phyloP scores from a whole-genome alignment of 768 basidiomycete species.

The Paxillus rubicundulus region DNA sequence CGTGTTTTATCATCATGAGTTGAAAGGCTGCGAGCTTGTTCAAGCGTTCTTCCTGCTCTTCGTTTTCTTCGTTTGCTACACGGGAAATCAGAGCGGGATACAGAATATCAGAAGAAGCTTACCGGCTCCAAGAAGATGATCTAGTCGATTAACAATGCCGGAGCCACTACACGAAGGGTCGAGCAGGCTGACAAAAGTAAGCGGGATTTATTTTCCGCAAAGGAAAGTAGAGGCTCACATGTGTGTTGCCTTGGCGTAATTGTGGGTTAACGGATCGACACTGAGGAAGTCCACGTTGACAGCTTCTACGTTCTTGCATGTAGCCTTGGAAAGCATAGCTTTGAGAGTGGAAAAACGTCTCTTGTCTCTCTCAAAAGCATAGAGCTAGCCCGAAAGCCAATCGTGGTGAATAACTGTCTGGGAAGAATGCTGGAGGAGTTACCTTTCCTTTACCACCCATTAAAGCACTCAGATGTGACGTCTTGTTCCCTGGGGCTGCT shows the following conservation, averaged over 20 bases:
- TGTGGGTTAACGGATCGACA: conserved; percentile 61
- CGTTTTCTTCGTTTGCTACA: conserved; percentile 56
- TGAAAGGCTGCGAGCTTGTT: conserved; percentile 87
- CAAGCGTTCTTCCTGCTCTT: conserved; percentile 64
- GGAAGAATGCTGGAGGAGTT: not conserved
- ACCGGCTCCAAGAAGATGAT: conserved; percentile 80
- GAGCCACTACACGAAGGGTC: conserved; percentile 98
- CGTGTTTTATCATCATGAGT: conserved; percentile 86
- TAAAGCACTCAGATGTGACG: conserved; percentile 86
- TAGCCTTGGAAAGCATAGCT: conserved; percentile 81
- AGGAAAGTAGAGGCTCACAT: conserved; percentile 56
- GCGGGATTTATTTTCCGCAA: not conserved
- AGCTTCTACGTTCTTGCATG: conserved; percentile 76
- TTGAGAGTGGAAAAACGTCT: conserved; percentile 80
- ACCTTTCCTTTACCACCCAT: conserved; percentile 85
- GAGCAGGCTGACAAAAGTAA: conserved; percentile 55
- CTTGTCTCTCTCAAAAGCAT: conserved; percentile 86
- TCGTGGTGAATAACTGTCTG: not conserved
- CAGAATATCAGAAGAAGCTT: conserved; percentile 14
- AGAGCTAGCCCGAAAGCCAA: conserved; percentile 46
- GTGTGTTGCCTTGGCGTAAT: conserved; percentile 71
- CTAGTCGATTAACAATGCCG: conserved; percentile 87
- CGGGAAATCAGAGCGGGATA: conserved; percentile 2
- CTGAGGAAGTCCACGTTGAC: conserved; percentile 82
- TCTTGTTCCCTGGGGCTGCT: conserved; percentile 97